Base-by-base conservation (phyloP, 805 yeast species). In the Huiozyma sinensis region DNA sequence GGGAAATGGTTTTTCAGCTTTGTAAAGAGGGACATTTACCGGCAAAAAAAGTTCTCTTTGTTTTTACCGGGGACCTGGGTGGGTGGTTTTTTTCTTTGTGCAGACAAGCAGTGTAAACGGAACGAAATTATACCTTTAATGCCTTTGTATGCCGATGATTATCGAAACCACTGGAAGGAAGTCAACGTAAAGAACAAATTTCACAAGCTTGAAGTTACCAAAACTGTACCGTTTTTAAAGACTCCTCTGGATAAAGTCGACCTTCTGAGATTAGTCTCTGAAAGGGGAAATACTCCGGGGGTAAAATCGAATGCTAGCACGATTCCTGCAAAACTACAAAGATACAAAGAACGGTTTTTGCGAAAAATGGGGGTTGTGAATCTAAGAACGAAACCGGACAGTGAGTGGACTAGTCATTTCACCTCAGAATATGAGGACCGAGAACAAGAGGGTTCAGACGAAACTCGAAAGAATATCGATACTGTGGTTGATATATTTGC, bases 41-140 rank as follows among this genome's bases (percentile, higher is more conserved):
- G 76, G 0, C 57, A 56, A 9, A 63, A 77, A 41, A 59, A 68
- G 29, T 41, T 70, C 8, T 67, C 73, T 1, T 54, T 77, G 6
- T 78, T 68, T 52, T 62, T 75, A 11, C 85, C 87, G 0, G 64
- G 69, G 13, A 70, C 77, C 0, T 74, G 75, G 62, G 74, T 83
- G 2, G 90, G 89, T 6, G 87, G 79, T 0, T 50, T 82, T 2
- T 83, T 71, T 57, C 69, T 69, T 44, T 77, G 83, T 52, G 61
- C 69, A 27, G 40, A 48, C 36, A 7, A 44, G 6, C 4, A 44
- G 10, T 76, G 81, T 51, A 64, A 62, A 36, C 37, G 54, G 1
- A 45, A 60, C 0, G 50, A 56, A 6, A 56, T 75, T 4, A 55
- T 47, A 5, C 83, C 86, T 0, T 46, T 80, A 3, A 51, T 67